phyloP scores from a whole-genome alignment of 2,329 filamentous ascomycete genomes.

The Colletotrichum navitas region DNA sequence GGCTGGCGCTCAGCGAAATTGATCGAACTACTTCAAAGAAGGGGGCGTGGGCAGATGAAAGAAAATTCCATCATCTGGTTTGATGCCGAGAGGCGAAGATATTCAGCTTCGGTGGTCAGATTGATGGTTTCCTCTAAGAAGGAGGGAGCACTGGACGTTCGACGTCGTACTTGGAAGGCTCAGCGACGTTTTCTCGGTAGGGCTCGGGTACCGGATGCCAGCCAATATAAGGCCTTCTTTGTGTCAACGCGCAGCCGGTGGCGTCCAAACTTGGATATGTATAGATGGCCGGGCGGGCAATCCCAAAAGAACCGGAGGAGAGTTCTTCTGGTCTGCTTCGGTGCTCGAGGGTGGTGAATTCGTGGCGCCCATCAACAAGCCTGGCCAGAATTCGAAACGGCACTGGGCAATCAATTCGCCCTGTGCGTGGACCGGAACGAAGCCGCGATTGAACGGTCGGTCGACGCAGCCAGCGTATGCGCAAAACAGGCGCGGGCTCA shows the following conservation, averaged over 20 bases:
- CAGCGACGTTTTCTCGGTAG: conserved; percentile 24
- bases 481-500: conserved; percentile 1
- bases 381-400: conserved; percentile 35
- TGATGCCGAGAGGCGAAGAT: conserved; percentile 7
- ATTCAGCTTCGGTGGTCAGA: conserved; percentile 18
- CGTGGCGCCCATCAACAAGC: not conserved
- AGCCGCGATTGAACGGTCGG: conserved; percentile 21
- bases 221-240: conserved; percentile 17
- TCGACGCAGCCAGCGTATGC: conserved; percentile 1
- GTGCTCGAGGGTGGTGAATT: not conserved
- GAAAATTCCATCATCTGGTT: not conserved
- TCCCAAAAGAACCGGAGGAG: conserved; percentile 1
- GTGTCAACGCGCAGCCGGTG: conserved; percentile 38
- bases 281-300: conserved; percentile 11
- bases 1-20: conserved; percentile 28
- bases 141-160: not conserved
- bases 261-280: conserved; percentile 28
- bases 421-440: conserved; percentile 36
- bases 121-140: conserved; percentile 21
- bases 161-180: conserved; percentile 20
- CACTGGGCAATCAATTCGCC: conserved; percentile 19
- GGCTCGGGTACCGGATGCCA: conserved; percentile 23
- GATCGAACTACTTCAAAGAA: conserved; percentile 23
- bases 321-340: conserved; percentile 29
- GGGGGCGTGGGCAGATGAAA: conserved; percentile 7